Evolutionary conservation across 495 filamentous ascomycete species (phyloP).

Genomic region (Neurospora sublineolata): DNA sequence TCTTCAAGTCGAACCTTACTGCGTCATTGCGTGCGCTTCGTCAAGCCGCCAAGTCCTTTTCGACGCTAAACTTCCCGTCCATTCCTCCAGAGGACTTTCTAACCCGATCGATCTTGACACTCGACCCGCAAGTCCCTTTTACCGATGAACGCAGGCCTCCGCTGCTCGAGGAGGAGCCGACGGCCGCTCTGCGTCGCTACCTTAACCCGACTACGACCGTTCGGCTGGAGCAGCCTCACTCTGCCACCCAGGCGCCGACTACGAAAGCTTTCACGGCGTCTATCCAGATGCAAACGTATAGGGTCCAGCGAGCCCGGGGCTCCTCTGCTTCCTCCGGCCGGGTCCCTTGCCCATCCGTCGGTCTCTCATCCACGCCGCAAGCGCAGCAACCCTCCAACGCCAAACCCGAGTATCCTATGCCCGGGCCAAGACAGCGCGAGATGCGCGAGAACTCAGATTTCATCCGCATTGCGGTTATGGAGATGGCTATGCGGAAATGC

Average conservation of each 20-base stretch:
- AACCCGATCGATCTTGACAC: conserved; percentile 70
- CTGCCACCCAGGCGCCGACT: conserved; percentile 17
- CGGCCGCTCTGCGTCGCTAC: conserved; percentile 81
- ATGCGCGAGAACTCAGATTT: conserved; percentile 90
- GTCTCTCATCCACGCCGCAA: conserved; percentile 32
- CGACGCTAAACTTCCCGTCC: conserved; percentile 58
- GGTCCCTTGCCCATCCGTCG: conserved; percentile 17
- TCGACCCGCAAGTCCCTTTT: conserved; percentile 60
- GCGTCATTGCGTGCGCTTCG: conserved; percentile 80
- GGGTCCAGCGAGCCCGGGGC: conserved; percentile 35
- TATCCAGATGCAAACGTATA: conserved; percentile 82
- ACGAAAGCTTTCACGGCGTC: conserved; percentile 51
- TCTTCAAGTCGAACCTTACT: conserved; percentile 89
- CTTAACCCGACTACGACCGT: conserved; percentile 70
- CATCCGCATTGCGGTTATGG: conserved; percentile 83
- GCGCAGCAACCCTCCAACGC: conserved; percentile 17
- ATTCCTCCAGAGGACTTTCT: conserved; percentile 82
- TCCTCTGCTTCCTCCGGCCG: conserved; percentile 27
- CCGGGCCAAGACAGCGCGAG: conserved; percentile 64
- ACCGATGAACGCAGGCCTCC: conserved; percentile 82
- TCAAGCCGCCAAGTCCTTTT: conserved; percentile 74
- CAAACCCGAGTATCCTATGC: conserved; percentile 26
- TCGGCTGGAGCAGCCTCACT: conserved; percentile 46
- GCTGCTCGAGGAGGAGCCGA: conserved; percentile 62
- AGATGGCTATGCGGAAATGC: conserved; percentile 90